Percentiles rank a stretch among this genome's conserved stretches.
phyloP scores from a whole-genome alignment of 1,139 yeast genomes.

The Taphrina confusa region DNA sequence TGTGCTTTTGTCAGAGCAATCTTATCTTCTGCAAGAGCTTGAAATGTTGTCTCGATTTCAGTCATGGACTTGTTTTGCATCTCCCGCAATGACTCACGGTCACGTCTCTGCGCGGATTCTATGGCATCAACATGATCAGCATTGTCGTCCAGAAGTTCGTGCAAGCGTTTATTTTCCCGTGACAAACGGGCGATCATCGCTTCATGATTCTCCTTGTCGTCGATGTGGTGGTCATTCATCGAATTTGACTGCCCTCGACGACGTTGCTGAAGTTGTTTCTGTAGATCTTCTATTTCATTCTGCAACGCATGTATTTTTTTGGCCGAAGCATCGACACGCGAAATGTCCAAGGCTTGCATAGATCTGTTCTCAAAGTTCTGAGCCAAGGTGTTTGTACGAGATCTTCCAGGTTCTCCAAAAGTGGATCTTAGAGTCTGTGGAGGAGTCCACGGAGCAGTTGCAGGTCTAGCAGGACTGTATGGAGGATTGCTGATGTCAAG shows the following conservation, averaged over 20 bases:
- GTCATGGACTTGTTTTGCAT: constrained; percentile 34
- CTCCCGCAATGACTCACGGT: constrained; percentile 24
- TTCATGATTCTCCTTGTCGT: neutral
- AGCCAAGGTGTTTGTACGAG: constrained; percentile 30
- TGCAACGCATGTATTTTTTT: neutral
- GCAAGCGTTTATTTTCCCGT: constrained; percentile 36
- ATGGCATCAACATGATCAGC: constrained; percentile 35
- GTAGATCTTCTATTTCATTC: constrained; percentile 10
- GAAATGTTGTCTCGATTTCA: constrained; percentile 34
- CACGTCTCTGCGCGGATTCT: constrained; percentile 30
- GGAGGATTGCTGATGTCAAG: constrained; percentile 15
- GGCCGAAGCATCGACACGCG: neutral
- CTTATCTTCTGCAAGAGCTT: constrained; percentile 31
- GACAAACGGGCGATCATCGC: constrained; percentile 21
- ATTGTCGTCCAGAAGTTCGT: constrained; percentile 36
- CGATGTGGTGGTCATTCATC: neutral
- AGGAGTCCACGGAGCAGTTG: constrained; percentile 31
- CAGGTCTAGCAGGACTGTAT: constrained; percentile 11
- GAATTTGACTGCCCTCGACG: neutral
- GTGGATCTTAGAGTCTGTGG: constrained; percentile 1
- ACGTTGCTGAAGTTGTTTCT: neutral
- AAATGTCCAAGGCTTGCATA: neutral
- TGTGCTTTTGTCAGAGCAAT: constrained; percentile 29
- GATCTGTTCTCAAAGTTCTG: constrained; percentile 15
- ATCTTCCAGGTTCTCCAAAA: constrained; percentile 8